Conservation (phyloP, 1,284 basidiomycete species). For the Binderoboletus segoi region DNA sequence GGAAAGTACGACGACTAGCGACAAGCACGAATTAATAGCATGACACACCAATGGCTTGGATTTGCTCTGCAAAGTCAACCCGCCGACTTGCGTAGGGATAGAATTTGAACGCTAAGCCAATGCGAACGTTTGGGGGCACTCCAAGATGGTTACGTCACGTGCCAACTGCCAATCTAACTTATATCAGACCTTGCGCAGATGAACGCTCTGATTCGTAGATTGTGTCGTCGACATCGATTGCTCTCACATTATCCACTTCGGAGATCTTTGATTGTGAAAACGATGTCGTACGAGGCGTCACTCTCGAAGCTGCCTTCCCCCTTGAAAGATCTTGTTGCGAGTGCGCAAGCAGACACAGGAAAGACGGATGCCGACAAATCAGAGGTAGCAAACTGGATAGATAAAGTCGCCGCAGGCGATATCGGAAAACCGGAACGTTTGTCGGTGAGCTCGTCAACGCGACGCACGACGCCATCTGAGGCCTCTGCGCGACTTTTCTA, state of each 20-base stretch:
- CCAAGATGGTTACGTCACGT: constrained; percentile 24
- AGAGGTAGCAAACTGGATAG: constrained; percentile 70
- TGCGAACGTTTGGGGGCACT: too few relatives aligned
- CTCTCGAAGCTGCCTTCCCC: constrained; percentile 54
- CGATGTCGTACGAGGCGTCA: constrained; percentile 61
- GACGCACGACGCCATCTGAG: not conserved
- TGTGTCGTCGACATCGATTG: constrained; percentile 28
- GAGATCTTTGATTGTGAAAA: constrained; percentile 29
- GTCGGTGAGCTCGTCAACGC: constrained; percentile 44
- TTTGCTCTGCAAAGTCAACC: too few relatives aligned
- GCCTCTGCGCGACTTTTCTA: constrained; percentile 34
- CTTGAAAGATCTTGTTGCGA: constrained; percentile 59
- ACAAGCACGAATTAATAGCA: not conserved
- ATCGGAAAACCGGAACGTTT: constrained; percentile 50
- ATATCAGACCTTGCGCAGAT: constrained; percentile 11
- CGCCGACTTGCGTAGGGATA: too few relatives aligned
- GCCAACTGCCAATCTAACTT: constrained; percentile 4
- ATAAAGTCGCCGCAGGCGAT: constrained; percentile 58
- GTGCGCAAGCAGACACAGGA: constrained; percentile 52
- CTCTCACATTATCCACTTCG: constrained; percentile 3
- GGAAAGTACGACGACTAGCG: constrained; percentile 45
- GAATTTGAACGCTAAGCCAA: too few relatives aligned
- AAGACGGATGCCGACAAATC: constrained; percentile 61
- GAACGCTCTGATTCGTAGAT: constrained; percentile 20
- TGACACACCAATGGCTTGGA: not conserved